Evolutionary conservation across 2,329 filamentous ascomycete genomes (phyloP), one percentile per base, ranked within the genome.

Genomic region (Pyricularia grisea): DNA sequence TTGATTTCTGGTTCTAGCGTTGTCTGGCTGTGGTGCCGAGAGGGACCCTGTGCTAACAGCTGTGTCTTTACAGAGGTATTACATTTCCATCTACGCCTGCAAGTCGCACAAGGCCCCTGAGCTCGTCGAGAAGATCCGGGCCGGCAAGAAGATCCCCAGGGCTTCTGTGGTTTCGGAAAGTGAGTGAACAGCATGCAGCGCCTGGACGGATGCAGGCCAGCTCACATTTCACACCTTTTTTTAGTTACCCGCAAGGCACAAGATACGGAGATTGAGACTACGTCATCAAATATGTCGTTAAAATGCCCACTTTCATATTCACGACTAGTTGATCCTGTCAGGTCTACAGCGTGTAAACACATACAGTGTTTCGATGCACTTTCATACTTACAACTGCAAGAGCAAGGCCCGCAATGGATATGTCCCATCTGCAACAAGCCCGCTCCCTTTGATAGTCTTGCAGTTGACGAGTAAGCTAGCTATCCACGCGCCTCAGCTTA

Each of bases 371-470:
- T 98, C 74, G 95, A 99, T 77, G 94, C 92, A 3, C 90, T 88
- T 3, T 96, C 93, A 1, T 99, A 97, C 76, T 84, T 99, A 25
- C 92, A 97, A 74, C 81, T 99, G 31, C 94, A 98, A 77, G 93
- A 98, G 77, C 95, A 99, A 81, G 94, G 93, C 0, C 95, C 95
- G 0, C 96, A 95, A 23, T 99, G 95, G 95, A 84, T 89, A n/a
- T 99, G 95, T 75, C 95, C 95, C 0, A 90, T 97, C 27, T 99
- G 95, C 81, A 94, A 90, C 78, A 96, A 94, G 75, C 80, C 87
- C 0, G 90, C 93, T 1, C 88, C 89, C 0, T 99, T 92, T 77
- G 91, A 94, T 67, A 89, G 87, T 66, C 81, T 99, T 28, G 93
- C 92, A 12, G 88, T 98, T 33, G 95, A 99, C 73, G 91, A 95